Evolutionary conservation across 768 basidiomycete species (phyloP).

Genomic region (Podaxis sp.): DNA sequence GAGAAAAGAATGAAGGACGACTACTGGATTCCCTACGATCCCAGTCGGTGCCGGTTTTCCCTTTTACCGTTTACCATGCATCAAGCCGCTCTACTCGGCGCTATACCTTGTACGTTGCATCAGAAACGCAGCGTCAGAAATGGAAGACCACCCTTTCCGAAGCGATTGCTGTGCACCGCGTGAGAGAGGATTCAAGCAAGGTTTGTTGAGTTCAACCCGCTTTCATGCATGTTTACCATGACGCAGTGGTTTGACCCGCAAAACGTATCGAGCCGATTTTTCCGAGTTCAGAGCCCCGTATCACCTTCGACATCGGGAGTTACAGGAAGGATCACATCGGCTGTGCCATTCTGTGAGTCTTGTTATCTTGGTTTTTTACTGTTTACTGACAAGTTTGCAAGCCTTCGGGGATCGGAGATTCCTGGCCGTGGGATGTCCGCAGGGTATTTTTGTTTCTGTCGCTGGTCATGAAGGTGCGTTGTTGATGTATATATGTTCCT

Average conservation of each 20-base stretch:
- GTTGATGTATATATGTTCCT: not conserved
- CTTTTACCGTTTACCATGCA: constrained; percentile 78
- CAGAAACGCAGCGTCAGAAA: constrained; percentile 54
- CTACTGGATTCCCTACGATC: constrained; percentile 56
- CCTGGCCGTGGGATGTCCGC: constrained; percentile 62
- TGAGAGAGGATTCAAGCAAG: constrained; percentile 70
- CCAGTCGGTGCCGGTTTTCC: constrained; percentile 59
- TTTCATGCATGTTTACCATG: not conserved
- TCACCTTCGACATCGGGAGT: constrained; percentile 30
- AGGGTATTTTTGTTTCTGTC: constrained; percentile 69
- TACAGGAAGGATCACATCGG: constrained; percentile 60
- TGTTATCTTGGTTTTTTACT: not conserved
- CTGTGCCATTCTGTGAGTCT: constrained; percentile 62
- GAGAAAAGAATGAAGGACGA: constrained; percentile 62
- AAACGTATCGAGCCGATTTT: constrained; percentile 58
- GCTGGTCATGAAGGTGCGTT: constrained; percentile 55
- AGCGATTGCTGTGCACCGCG: constrained; percentile 62
- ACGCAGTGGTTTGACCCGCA: constrained; percentile 68
- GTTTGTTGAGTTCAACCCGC: constrained; percentile 32
- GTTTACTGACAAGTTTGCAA: constrained; percentile 24
- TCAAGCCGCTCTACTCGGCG: constrained; percentile 51
- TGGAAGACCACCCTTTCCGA: constrained; percentile 66
- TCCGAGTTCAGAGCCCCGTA: constrained; percentile 44
- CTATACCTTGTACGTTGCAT: constrained; percentile 72
- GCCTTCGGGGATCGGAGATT: constrained; percentile 52